Percentiles rank a stretch among this genome's conserved stretches.
phyloP scores from a whole-genome alignment of 192 early-diverging fungal genomes.

The Umbelopsis ramanniana region DNA sequence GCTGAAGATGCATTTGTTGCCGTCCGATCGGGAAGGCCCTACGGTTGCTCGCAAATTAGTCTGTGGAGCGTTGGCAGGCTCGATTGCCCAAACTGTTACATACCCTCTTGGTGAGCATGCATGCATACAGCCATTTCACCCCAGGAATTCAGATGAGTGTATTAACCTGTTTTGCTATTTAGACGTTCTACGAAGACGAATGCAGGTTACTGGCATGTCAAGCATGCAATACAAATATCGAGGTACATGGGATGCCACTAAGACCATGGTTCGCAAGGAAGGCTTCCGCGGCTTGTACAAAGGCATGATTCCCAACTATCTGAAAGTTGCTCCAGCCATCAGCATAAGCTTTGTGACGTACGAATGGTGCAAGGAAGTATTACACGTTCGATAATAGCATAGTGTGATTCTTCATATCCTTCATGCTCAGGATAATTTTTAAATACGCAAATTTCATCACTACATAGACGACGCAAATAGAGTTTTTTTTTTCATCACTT shows the following conservation, averaged over 20 bases:
- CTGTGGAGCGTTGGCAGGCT: slow-evolving; percentile 79
- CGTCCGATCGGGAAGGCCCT: slow-evolving; percentile 58
- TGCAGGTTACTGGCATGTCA: slow-evolving; percentile 80
- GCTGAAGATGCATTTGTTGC: slow-evolving; percentile 71
- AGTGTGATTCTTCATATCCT: neutral
- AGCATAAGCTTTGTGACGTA: slow-evolving; percentile 85
- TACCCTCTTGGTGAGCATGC: slow-evolving; percentile 61
- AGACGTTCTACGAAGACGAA: slow-evolving; percentile 76
- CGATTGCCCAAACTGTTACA: slow-evolving; percentile 80
- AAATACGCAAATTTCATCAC: neutral
- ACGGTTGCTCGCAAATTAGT: slow-evolving; percentile 66
- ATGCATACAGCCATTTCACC: neutral
- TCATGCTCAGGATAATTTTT: neutral
- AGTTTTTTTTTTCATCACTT: neutral
- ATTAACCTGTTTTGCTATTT: no score
- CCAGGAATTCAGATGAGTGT: no score
- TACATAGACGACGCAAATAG: slow-evolving; percentile 13
- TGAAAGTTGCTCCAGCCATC: slow-evolving; percentile 86
- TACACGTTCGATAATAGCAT: slow-evolving; percentile 45
- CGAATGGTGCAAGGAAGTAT: slow-evolving; percentile 73
- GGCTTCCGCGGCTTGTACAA: slow-evolving; percentile 74
- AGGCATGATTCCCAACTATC: slow-evolving; percentile 81
- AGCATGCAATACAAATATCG: slow-evolving; percentile 71
- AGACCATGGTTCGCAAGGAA: slow-evolving; percentile 60
- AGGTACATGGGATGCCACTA: slow-evolving; percentile 72